Evolutionary conservation across 2,329 filamentous ascomycete genomes (phyloP).

Genomic region (Scytalidium lignicola): DNA sequence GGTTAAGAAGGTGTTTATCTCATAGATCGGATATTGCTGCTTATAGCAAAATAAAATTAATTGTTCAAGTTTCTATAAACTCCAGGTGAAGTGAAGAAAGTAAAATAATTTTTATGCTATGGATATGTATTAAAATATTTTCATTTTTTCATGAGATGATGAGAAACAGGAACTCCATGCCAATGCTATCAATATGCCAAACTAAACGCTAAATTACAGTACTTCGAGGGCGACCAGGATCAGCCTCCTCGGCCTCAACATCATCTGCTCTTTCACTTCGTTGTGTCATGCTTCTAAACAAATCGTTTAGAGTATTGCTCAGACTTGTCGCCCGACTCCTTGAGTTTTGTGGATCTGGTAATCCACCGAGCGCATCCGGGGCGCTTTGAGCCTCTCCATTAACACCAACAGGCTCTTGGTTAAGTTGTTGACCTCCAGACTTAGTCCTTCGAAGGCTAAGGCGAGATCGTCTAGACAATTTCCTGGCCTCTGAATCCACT

Average conservation of each 20-base stretch:
- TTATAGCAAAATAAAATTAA: neutral
- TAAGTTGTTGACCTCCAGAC: slow-evolving; percentile 20
- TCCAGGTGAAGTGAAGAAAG: too few species aligned
- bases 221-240: neutral
- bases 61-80: neutral
- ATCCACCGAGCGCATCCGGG: neutral
- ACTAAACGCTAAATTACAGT: neutral
- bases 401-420: slow-evolving; percentile 8
- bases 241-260: slow-evolving; percentile 13
- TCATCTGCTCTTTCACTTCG: slow-evolving; percentile 9
- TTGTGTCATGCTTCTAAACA: slow-evolving; percentile 19
- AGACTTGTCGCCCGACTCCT: slow-evolving; percentile 21
- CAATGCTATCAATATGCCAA: neutral
- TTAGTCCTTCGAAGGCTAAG: slow-evolving; percentile 19
- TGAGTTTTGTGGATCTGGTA: slow-evolving; percentile 9
- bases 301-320: slow-evolving; percentile 24
- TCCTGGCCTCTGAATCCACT: slow-evolving; percentile 34
- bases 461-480: slow-evolving; percentile 24
- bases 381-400: slow-evolving; percentile 10
- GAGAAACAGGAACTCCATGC: neutral
- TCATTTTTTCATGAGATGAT: neutral
- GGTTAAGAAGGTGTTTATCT: slow-evolving; percentile 87
- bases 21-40: slow-evolving; percentile 40
- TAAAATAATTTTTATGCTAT: too few species aligned
- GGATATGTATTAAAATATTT: neutral